Evolutionary conservation across 1,284 basidiomycete genomes (phyloP).

Genomic region (Paramarasmius palmivorus): DNA sequence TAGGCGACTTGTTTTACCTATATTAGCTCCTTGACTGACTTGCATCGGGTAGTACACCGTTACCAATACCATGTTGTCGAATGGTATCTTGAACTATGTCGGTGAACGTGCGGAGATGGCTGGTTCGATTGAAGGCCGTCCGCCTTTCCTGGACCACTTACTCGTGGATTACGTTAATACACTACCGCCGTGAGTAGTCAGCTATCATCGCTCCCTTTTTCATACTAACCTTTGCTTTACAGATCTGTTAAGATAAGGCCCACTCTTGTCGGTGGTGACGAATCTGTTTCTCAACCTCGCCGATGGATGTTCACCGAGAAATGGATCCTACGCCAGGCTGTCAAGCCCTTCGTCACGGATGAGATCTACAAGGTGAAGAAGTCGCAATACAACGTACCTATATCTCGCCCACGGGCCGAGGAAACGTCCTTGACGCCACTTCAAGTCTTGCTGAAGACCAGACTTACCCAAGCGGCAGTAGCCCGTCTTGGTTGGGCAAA

Average conservation of each 20-base stretch:
- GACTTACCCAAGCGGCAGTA: neutral
- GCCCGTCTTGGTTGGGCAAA: conserved; percentile 5
- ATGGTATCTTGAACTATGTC: conserved; percentile 11
- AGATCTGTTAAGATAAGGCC: conserved; percentile 16
- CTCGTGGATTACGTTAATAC: conserved; percentile 16
- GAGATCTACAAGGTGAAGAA: conserved; percentile 16
- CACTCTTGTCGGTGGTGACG: neutral
- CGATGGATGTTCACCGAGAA: conserved; percentile 16
- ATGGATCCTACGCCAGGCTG: conserved; percentile 17
- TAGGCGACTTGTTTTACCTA: neutral
- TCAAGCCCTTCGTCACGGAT: conserved; percentile 16
- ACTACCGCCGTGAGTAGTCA: conserved; percentile 13
- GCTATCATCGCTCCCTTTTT: neutral
- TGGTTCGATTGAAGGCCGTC: conserved; percentile 16
- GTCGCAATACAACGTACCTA: conserved; percentile 14
- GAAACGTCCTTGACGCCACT: conserved; percentile 2
- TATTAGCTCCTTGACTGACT: neutral
- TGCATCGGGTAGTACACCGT: conserved; percentile 10
- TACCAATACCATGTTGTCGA: conserved; percentile 8
- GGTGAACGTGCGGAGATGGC: conserved; percentile 20
- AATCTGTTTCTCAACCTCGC: neutral
- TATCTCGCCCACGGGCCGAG: neutral
- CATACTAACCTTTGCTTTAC: neutral
- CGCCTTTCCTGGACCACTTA: conserved; percentile 17
- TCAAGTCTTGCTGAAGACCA: neutral